Conservation (phyloP, 345 rosid species). For the Aegle marmelos region DNA sequence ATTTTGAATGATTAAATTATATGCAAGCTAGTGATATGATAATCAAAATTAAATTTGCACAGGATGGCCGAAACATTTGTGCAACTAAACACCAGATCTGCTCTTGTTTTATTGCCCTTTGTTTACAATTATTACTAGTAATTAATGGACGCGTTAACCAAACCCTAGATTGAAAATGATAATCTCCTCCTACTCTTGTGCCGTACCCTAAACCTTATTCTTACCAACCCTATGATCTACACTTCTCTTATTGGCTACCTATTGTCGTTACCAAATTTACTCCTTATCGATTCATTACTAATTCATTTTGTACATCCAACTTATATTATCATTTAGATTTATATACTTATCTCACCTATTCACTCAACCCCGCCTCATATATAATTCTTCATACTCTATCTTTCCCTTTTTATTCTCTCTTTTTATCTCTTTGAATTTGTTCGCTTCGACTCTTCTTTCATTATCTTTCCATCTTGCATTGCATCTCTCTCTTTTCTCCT, state of each 20-base stretch:
- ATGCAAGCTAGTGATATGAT: too few relatives aligned
- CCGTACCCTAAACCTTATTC: slow-evolving; percentile 13
- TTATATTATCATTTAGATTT: background rate
- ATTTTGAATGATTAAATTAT: too few relatives aligned
- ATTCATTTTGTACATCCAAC: background rate
- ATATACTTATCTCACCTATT: slow-evolving; percentile 31
- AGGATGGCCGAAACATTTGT: too few relatives aligned
- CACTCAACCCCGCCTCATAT: slow-evolving; percentile 26
- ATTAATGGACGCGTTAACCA: background rate
- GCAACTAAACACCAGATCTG: too few relatives aligned
- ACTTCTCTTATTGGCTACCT: background rate
- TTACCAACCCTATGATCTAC: slow-evolving; percentile 15
- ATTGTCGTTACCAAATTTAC: background rate
- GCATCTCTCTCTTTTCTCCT: slow-evolving; percentile 31
- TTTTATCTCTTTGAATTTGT: background rate
- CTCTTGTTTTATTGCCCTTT: too few relatives aligned
- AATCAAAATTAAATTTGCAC: too few relatives aligned
- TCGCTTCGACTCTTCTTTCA: slow-evolving; percentile 24
- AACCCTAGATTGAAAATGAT: background rate
- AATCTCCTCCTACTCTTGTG: background rate
- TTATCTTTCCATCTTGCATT: background rate
- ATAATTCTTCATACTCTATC: background rate
- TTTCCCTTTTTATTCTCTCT: slow-evolving; percentile 3
- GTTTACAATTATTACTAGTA: too few relatives aligned
- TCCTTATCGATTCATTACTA: background rate